phyloP scores from a whole-genome alignment of 2,329 filamentous ascomycete genomes.

The Aureobasidium sp. region DNA sequence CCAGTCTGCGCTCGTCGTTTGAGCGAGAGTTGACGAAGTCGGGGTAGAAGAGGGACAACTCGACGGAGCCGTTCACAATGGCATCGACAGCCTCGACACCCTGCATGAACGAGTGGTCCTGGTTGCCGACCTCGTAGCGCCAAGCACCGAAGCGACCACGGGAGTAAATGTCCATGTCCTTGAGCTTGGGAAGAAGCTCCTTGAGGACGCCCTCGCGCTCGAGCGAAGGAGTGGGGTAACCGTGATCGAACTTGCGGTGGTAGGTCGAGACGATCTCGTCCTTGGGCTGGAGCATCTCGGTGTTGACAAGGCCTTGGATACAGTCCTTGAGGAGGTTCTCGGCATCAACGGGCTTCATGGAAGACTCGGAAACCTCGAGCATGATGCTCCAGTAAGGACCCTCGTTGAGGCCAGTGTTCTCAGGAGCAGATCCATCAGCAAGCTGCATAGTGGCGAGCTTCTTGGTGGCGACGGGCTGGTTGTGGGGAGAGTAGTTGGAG shows the following conservation, averaged over 20 bases:
- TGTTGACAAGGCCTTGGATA: slow-evolving; percentile 96
- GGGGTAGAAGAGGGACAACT: slow-evolving; percentile 92
- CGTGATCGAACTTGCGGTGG: slow-evolving; percentile 95
- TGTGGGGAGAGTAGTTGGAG: slow-evolving; percentile 99
- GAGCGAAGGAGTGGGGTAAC: slow-evolving; percentile 89
- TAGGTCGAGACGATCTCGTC: slow-evolving; percentile 98
- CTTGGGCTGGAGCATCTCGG: slow-evolving; percentile 81
- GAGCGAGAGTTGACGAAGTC: slow-evolving; percentile 75
- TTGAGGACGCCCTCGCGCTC: slow-evolving; percentile 94
- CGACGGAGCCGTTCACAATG: slow-evolving; percentile 86
- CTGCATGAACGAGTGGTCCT: slow-evolving; percentile 96
- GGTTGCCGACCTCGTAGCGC: slow-evolving; percentile 95
- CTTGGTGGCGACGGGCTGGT: slow-evolving; percentile 76
- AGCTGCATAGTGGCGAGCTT: slow-evolving; percentile 84
- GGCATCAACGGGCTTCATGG: slow-evolving; percentile 87
- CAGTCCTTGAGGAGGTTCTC: slow-evolving; percentile 79
- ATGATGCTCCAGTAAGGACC: slow-evolving; percentile 99
- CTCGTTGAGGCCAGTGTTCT: slow-evolving; percentile 64
- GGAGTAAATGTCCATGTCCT: slow-evolving; percentile 86
- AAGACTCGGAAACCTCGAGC: slow-evolving; percentile 94
- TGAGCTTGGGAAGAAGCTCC: slow-evolving; percentile 85
- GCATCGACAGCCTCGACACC: slow-evolving; percentile 89
- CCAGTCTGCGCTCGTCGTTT: slow-evolving; percentile 58
- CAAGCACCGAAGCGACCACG: slow-evolving; percentile 96
- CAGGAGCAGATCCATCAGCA: slow-evolving; percentile 75